phyloP scores from a whole-genome alignment of 805 yeast species.

The Candida ficus region DNA sequence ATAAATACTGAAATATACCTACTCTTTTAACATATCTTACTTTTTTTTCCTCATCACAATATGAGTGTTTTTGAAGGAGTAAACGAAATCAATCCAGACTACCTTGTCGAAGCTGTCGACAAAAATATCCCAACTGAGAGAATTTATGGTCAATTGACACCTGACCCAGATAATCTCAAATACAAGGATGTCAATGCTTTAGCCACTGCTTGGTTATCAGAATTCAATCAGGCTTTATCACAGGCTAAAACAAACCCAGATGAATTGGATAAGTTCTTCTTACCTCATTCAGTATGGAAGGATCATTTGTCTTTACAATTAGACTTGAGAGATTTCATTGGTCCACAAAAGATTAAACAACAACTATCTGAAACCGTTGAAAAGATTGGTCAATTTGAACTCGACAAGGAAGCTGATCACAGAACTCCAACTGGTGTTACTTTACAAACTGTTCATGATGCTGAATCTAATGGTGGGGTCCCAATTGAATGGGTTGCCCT shows the following conservation, averaged over 20 bases:
- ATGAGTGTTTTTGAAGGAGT: slow-evolving; percentile 20
- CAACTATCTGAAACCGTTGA: slow-evolving; percentile 13
- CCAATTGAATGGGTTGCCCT: slow-evolving; percentile 35
- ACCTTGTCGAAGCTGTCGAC: slow-evolving; percentile 18
- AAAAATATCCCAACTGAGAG: slow-evolving; percentile 25
- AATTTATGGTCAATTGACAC: slow-evolving; percentile 24
- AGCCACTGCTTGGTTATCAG: slow-evolving; percentile 27
- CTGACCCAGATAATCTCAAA: slow-evolving; percentile 25
- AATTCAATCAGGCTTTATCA: slow-evolving; percentile 25
- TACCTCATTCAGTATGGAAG: slow-evolving; percentile 31
- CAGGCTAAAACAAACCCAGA: slow-evolving; percentile 9
- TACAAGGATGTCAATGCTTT: slow-evolving; percentile 22
- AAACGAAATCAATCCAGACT: slow-evolving; percentile 24
- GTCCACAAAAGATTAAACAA: slow-evolving; percentile 25
- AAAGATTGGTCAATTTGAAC: slow-evolving; percentile 24
- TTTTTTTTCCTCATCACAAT: no score
- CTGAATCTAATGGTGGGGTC: slow-evolving; percentile 19
- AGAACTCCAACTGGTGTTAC: slow-evolving; percentile 28
- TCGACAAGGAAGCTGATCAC: slow-evolving; percentile 28
- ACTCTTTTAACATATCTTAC: no score
- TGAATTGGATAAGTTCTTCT: slow-evolving; percentile 22
- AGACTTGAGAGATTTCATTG: slow-evolving; percentile 30
- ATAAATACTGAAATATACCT: no score
- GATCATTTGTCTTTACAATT: slow-evolving; percentile 32
- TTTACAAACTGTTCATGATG: slow-evolving; percentile 25